These are phyloP conservation scores for Suhomyces kunorum DNA, from an alignment of 1,139 yeast genomes.

Conservation along the genomic window DNA sequence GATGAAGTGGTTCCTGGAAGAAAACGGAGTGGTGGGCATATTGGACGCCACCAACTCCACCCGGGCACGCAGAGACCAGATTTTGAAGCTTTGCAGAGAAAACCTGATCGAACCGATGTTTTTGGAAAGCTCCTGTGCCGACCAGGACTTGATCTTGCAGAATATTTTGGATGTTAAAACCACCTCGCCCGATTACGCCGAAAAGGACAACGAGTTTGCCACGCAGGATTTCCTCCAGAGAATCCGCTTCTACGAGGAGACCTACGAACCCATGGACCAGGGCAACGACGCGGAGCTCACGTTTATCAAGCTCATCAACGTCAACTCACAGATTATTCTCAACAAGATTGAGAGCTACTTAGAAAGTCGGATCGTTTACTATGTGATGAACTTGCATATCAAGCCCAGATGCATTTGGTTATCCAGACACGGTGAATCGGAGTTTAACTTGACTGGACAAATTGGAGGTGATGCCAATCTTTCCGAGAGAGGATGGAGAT, in stretches of 20 bases:
- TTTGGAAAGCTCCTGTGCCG: conserved; percentile 89
- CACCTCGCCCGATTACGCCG: conserved; percentile 83
- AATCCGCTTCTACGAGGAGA: conserved; percentile 69
- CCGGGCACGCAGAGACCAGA: conserved; percentile 63
- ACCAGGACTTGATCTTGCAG: conserved; percentile 70
- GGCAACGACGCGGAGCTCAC: conserved; percentile 64
- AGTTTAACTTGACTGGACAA: conserved; percentile 88
- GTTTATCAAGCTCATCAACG: conserved; percentile 83
- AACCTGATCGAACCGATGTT: conserved; percentile 84
- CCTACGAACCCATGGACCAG: conserved; percentile 71
- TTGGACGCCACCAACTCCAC: conserved; percentile 89
- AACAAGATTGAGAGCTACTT: conserved; percentile 85
- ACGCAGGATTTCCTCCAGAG: conserved; percentile 70
- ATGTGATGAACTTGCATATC: conserved; percentile 92
- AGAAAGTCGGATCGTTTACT: conserved; percentile 91
- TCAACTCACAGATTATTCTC: conserved; percentile 82
- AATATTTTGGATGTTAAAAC: conserved; percentile 85
- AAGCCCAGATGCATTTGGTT: conserved; percentile 91
- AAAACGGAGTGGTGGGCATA: conserved; percentile 86
- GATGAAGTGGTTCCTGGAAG: conserved; percentile 82
- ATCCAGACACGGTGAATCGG: conserved; percentile 94
- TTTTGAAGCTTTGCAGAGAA: conserved; percentile 62
- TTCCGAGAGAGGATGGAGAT: conserved; percentile 81
- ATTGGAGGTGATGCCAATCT: conserved; percentile 94
- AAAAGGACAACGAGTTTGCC: conserved; percentile 71